A percentile compares a stretch with the other conserved stretches of the same genome.
These are phyloP conservation scores for Mercurialis annua DNA, from an alignment of 345 rosid species.

Conservation along the genomic window DNA sequence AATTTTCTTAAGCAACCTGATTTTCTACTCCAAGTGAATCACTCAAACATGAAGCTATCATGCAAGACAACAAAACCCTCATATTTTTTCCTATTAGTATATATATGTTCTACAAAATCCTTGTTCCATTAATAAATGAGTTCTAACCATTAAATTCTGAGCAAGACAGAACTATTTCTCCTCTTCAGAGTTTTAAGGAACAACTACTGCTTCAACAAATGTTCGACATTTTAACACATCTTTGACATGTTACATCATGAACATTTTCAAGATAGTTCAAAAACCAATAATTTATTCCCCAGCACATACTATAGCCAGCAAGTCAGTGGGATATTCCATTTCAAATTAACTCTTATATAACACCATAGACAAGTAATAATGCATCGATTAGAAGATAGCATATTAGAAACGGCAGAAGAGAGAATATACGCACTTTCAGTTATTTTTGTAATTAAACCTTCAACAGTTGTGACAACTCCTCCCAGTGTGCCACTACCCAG, in stretches of 20 bases:
- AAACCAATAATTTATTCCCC: background rate
- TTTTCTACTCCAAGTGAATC: no score
- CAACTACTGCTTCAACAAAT: background rate
- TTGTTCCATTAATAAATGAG: background rate
- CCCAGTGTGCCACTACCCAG: constrained; percentile 86
- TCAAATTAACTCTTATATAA: background rate
- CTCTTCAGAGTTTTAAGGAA: background rate
- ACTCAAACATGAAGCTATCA: background rate
- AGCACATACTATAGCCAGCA: background rate
- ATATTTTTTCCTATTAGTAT: background rate
- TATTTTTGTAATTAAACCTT: constrained; percentile 83
- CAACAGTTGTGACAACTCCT: constrained; percentile 88
- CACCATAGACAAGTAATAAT: background rate
- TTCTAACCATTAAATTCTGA: background rate
- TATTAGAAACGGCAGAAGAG: constrained; percentile 4
- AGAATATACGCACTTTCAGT: constrained; percentile 74
- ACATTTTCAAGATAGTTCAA: background rate
- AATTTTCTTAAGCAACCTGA: no score
- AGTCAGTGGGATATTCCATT: background rate
- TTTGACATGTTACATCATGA: no score
- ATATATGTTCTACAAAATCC: background rate
- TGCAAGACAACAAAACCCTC: background rate
- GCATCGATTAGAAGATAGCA: background rate
- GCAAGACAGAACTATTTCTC: background rate
- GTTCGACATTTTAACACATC: background rate